These are phyloP conservation scores for Marasmius oreades DNA, from an alignment of 1,284 basidiomycete species.

Conservation along the genomic window DNA sequence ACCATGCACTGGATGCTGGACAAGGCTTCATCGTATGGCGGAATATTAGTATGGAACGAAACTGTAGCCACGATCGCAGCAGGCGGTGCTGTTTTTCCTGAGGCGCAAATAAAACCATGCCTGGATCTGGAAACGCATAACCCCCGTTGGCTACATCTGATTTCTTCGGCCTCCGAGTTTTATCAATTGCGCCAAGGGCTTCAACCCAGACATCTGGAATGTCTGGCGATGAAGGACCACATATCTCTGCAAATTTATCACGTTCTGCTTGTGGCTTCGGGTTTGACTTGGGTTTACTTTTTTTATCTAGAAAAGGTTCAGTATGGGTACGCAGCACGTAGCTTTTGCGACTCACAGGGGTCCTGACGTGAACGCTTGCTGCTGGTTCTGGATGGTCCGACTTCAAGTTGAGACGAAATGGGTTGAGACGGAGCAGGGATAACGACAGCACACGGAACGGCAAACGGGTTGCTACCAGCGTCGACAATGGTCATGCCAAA, in stretches of 20 bases:
- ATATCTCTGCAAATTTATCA: background rate
- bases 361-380: background rate
- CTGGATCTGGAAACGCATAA: background rate
- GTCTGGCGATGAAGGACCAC: background rate
- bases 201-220: background rate
- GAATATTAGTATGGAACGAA: background rate
- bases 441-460: background rate
- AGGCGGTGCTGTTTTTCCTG: background rate
- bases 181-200: background rate
- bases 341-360: background rate
- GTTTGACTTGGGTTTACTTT: background rate
- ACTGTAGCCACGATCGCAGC: background rate
- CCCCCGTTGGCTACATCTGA: background rate
- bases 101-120: background rate
- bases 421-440: background rate
- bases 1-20: background rate
- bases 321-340: background rate
- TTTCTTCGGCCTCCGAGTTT: background rate
- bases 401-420: background rate
- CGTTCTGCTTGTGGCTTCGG: background rate
- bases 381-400: background rate
- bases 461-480: background rate
- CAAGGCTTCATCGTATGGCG: background rate
- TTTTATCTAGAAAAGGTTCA: background rate
- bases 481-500: background rate